Evolutionary conservation across 306 rosid genomes (phyloP), one percentile per base, ranked within the genome.

Genomic region (Vicia villosa): DNA sequence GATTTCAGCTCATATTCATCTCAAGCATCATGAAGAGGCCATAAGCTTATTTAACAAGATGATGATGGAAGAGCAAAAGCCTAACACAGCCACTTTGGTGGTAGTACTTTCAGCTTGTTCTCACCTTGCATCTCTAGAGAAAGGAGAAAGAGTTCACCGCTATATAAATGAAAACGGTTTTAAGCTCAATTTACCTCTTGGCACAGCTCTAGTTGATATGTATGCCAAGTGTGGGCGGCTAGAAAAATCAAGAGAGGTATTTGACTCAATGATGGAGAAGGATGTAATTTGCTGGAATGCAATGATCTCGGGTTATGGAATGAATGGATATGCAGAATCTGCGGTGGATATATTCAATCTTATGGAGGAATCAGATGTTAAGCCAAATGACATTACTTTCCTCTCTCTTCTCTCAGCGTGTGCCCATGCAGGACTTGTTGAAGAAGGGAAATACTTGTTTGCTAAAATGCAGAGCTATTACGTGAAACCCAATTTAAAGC

Each of bases 391-490:
- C 17, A 68, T 83, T 14, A 88, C 91, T 49, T 88, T 91, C 78
- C 93, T 91, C 55, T 79, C 84, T 80, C 84, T 91, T 79, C 93
- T 91, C 61, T 80, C 88, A 13, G 88, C 97, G 37, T 91, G 96
- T 16, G 80, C 74, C 37, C 89, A 87, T 79, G 82, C 83, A 8
- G 97, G 97, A 30, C 84, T 79, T 24, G 82, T 86, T 15, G 86
- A 85, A 68, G 88, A 88, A 85, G 97, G 96, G 74, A 85, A 74
- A 72, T 16, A 38, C 59, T 55, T 88, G 57, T 87, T 91, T 10
- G 15, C 70, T 63, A 81, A 74, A 71, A 87, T 88, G 93, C 81
- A 75, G 62, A 71, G 79, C 20, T 79, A 77, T 77, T 73, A 79
- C 41, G 34, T 87, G 38, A 72, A 77, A 37, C 93, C 91, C 34